A percentile compares a stretch with the other conserved stretches of the same genome.
These are phyloP conservation scores for Pseudisothecium myosuroides DNA, from an alignment of 225 moss, liverwort and hornwort genomes.

Conservation along the genomic window DNA sequence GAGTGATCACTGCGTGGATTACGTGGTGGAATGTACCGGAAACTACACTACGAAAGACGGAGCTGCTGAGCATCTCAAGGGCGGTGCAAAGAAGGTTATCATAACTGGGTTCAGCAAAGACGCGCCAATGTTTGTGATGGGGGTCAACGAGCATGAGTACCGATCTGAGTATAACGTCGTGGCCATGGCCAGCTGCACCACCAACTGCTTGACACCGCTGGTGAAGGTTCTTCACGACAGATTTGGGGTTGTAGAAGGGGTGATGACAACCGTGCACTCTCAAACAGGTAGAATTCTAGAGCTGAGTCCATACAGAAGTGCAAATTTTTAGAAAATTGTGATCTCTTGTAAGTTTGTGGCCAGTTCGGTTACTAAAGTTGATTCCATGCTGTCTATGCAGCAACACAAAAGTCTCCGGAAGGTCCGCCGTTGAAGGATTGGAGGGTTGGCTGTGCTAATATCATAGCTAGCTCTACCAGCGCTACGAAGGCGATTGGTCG, in stretches of 20 bases:
- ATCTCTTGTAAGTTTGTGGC: neutral
- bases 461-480: constrained; percentile 40
- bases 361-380: neutral
- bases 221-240: constrained; percentile 47
- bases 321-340: neutral
- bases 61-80: constrained; percentile 46
- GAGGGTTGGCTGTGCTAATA: constrained; percentile 29
- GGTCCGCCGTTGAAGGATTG: constrained; percentile 31
- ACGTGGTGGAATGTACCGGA: constrained; percentile 46
- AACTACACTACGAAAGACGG: constrained; percentile 37
- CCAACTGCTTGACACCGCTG: constrained; percentile 44
- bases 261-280: constrained; percentile 50
- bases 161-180: constrained; percentile 31
- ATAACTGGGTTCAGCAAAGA: constrained; percentile 45
- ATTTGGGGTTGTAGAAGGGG: constrained; percentile 39
- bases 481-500: constrained; percentile 43
- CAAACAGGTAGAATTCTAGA: constrained; percentile 15
- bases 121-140: constrained; percentile 50
- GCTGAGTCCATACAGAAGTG: neutral
- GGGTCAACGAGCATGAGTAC: constrained; percentile 40
- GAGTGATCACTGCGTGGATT: constrained; percentile 22
- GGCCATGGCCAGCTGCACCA: constrained; percentile 49
- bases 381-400: neutral
- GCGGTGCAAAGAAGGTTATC: constrained; percentile 42
- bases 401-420: constrained; percentile 26